Evolutionary conservation across 345 rosid species (phyloP).

Genomic region (Pistacia vera): DNA sequence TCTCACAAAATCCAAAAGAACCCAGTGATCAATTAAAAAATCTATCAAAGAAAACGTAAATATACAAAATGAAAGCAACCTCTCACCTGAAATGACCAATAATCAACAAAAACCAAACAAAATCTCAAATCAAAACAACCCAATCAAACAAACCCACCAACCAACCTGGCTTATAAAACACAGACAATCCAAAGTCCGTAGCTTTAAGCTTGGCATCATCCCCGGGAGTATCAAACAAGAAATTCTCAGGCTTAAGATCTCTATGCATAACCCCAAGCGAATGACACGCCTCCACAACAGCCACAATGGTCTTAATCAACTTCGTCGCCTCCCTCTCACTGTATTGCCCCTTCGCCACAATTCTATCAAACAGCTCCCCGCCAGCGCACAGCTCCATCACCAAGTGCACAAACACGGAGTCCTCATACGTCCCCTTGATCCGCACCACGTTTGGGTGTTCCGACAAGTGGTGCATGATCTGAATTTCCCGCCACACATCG

Average conservation of each 20-base stretch:
- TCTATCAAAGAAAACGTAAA: neutral
- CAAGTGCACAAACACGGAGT: constrained; percentile 84
- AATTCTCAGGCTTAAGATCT: constrained; percentile 98
- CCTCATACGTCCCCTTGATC: constrained; percentile 91
- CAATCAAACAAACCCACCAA: neutral
- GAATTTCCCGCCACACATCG: constrained; percentile 97
- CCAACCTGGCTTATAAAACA: constrained; percentile 94
- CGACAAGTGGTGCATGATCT: constrained; percentile 97
- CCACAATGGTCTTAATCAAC: constrained; percentile 82
- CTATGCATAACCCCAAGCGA: constrained; percentile 97
- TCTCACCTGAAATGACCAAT: neutral
- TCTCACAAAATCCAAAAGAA: no score
- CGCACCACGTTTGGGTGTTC: constrained; percentile 82
- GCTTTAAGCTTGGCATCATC: constrained; percentile 89
- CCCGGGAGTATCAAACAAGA: constrained; percentile 71
- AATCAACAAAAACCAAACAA: neutral
- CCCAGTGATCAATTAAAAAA: neutral
- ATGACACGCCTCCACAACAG: constrained; percentile 92
- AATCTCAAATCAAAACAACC: neutral
- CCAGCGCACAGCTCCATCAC: constrained; percentile 98
- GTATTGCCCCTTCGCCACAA: constrained; percentile 88
- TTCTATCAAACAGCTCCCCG: constrained; percentile 95
- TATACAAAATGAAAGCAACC: neutral
- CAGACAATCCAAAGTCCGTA: constrained; percentile 89
- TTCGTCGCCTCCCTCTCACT: constrained; percentile 91